Percentiles rank a stretch among this genome's conserved stretches.
Conservation (phyloP, 169 alveolate species). For the Eimeria falciformis region DNA sequence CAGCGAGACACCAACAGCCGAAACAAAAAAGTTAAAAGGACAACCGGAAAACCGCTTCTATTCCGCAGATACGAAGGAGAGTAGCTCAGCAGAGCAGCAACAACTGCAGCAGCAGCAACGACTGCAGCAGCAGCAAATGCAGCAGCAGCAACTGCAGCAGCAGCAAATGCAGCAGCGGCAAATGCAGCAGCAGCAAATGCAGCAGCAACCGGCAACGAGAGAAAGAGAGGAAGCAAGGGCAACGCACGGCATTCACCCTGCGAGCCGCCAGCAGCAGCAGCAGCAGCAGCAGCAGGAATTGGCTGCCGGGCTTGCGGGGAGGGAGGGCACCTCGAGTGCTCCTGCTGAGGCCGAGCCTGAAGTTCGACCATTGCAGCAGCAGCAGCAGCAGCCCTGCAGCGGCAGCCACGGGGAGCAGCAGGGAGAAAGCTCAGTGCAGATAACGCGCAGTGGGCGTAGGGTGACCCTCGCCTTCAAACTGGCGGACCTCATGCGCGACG, state of each 20-base stretch:
- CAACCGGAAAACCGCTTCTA: too few relatives aligned
- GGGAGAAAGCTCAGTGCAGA: constrained; percentile 31
- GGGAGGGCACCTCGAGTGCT: not conserved
- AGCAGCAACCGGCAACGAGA: too few relatives aligned
- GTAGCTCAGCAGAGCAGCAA: too few relatives aligned
- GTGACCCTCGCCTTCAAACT: not conserved
- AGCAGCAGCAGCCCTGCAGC: constrained; percentile 1
- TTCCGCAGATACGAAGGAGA: too few relatives aligned
- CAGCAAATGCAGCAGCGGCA: constrained; percentile 28
- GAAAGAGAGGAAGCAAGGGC: too few relatives aligned
- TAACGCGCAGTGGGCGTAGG: constrained; percentile 20
- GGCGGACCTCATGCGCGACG: not conserved
- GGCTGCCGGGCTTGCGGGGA: not conserved
- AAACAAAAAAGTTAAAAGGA: too few relatives aligned
- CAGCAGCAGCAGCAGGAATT: not conserved
- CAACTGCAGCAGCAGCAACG: too few relatives aligned
- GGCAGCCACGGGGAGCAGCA: not conserved
- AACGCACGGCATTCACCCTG: too few relatives aligned
- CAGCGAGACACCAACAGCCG: too few relatives aligned
- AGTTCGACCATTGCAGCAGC: constrained; percentile 9
- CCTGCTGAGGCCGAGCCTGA: not conserved
- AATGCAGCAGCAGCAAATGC: not conserved
- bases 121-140: too few relatives aligned
- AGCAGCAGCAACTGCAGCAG: too few relatives aligned
- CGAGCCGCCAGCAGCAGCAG: too few relatives aligned